Base-by-base conservation (phyloP, 495 filamentous ascomycete species). In the Xylaria palmicola region DNA sequence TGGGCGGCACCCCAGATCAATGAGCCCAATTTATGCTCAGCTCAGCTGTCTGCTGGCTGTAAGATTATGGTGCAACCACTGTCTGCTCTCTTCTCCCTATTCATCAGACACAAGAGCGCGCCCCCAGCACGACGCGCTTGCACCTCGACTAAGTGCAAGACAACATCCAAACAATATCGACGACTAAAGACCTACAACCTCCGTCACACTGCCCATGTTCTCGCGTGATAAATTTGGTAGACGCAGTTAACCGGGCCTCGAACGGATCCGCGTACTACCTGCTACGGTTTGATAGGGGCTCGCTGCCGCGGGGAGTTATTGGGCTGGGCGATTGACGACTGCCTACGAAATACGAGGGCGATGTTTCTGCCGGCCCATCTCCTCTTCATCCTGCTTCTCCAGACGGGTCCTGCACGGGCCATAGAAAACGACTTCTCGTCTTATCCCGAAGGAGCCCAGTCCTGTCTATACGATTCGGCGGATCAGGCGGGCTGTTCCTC, bases 391-490 rank as follows among this genome's bases (percentile, higher is more conserved):
- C 64, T 80, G 39, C 36, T 76, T 34, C 56, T 77, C 19, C 66
- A 64, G 34, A 64, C 72, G 6, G 43, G 62, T n/a, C 37, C 62
- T 9, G 53, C 53, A n/a, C 24, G 68, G 43, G 49, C 58, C 32
- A 4, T 61, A 55, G 17, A 66, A 4, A 69, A 74, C 65, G 70
- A 80, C 65, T 81, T 80, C 66, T 65, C 65, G 24, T 60, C 75
- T 40, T 81, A 80, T 62, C 79, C 79, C 1, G 9, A 62, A 47
- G 59, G 51, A 37, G 69, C 79, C 2, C 77, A 75, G 37, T 32
- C 65, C 40, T 81, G 79, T 47, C 60, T 80, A 20, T 67, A 64
- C 64, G 20, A 70, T 29, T 65, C 77, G 17, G 69, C 76, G 8
- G 57, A 70, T 39, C 12, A 49, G 6, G 72, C 68, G 51, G 43